Percentiles rank a stretch among this genome's conserved stretches.
Conservation (phyloP, 441 rosid genomes). For the Mallotus repandus region DNA sequence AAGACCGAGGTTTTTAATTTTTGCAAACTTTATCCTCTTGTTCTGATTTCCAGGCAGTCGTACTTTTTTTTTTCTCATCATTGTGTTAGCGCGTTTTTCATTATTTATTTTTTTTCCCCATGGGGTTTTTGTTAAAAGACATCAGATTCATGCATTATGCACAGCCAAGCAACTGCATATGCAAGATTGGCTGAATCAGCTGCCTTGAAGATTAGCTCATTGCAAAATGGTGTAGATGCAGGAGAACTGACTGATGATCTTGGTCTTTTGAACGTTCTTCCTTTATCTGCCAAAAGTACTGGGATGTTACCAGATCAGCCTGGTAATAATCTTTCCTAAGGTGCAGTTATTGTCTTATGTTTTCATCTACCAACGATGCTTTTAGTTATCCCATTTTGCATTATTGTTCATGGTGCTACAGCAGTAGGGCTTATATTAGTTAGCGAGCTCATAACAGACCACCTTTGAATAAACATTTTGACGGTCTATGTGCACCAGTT, state of each 20-base stretch:
- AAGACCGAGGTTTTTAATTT: slow-evolving; percentile 24
- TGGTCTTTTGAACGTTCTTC: slow-evolving; percentile 49
- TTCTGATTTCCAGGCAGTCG: neutral
- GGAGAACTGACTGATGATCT: slow-evolving; percentile 31
- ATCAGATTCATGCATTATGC: slow-evolving; percentile 39
- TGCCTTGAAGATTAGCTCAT: slow-evolving; percentile 19
- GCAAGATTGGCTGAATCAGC: slow-evolving; percentile 60
- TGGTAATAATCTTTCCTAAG: slow-evolving; percentile 35
- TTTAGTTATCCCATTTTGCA: neutral
- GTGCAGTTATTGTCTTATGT: neutral
- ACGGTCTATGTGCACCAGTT: neutral
- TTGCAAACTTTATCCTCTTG: neutral
- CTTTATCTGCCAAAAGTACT: slow-evolving; percentile 76
- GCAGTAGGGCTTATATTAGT: neutral
- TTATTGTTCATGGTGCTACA: neutral
- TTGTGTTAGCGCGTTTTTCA: neutral
- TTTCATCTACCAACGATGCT: neutral
- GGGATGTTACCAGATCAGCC: slow-evolving; percentile 59
- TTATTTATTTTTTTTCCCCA: neutral
- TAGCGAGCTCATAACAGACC: neutral
- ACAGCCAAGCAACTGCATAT: slow-evolving; percentile 65
- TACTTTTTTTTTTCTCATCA: neutral
- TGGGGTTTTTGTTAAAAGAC: slow-evolving; percentile 36
- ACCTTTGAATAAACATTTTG: neutral
- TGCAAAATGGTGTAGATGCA: slow-evolving; percentile 19